Percentiles rank a stretch among this genome's conserved stretches.
phyloP scores from a whole-genome alignment of 2,329 filamentous ascomycete genomes.

The Volutella citrinella region DNA sequence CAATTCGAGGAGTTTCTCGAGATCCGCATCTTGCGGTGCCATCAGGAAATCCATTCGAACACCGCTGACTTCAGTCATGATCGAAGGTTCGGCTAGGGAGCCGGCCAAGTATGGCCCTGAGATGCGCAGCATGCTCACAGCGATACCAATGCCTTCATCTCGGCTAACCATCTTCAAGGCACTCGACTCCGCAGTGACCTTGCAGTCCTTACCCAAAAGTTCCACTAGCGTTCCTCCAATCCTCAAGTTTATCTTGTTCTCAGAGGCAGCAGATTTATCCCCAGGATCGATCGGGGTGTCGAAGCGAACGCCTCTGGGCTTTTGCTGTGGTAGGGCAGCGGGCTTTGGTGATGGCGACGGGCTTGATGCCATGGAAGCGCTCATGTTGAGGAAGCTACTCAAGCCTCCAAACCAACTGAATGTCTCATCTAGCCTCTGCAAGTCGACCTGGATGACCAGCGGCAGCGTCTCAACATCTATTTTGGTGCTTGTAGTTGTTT shows the following conservation, averaged over 20 bases:
- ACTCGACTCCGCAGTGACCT: constrained; percentile 70
- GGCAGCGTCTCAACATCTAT: constrained; percentile 74
- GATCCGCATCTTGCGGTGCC: constrained; percentile 72
- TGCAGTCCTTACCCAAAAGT: constrained; percentile 75
- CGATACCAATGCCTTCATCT: constrained; percentile 67
- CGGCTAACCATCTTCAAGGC: constrained; percentile 79
- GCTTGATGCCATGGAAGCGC: constrained; percentile 76
- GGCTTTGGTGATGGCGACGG: constrained; percentile 48
- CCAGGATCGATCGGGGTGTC: constrained; percentile 50
- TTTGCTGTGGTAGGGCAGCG: constrained; percentile 38
- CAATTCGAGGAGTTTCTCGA: constrained; percentile 77
- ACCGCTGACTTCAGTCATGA: constrained; percentile 60
- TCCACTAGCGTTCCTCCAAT: constrained; percentile 74
- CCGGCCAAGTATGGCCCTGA: constrained; percentile 64
- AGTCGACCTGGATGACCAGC: constrained; percentile 70
- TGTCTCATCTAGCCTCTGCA: constrained; percentile 80
- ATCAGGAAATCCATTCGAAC: constrained; percentile 71
- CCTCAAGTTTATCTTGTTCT: constrained; percentile 71
- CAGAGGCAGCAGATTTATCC: constrained; percentile 43
- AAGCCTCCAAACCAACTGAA: constrained; percentile 87
- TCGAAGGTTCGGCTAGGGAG: constrained; percentile 54
- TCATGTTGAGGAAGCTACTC: constrained; percentile 85
- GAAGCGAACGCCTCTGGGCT: constrained; percentile 56
- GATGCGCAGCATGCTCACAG: constrained; percentile 72
- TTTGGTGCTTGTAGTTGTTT: constrained; percentile 41